Conservation (phyloP, 2,329 filamentous ascomycete genomes). For the Acarospora socialis region DNA sequence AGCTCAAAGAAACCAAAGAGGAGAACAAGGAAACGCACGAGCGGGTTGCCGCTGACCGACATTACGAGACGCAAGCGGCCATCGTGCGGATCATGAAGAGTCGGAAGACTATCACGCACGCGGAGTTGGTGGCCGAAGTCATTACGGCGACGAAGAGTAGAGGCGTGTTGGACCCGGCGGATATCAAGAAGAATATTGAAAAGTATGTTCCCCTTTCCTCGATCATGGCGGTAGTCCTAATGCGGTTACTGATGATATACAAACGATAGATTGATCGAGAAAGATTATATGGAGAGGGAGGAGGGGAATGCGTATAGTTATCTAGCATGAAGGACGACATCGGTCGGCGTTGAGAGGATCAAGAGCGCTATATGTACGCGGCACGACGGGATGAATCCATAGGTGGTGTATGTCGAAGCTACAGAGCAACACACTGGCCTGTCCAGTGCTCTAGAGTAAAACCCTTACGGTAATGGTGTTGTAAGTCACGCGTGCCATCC, state of each 20-base stretch:
- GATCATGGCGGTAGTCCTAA: too few species aligned
- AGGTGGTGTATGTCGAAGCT: too few species aligned
- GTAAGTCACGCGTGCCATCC: too few species aligned
- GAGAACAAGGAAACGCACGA: conserved; percentile 93
- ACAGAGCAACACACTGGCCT: too few species aligned
- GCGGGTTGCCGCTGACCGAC: conserved; percentile 72
- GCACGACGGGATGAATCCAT: too few species aligned
- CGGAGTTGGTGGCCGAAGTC: conserved; percentile 79
- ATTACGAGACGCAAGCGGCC: conserved; percentile 93
- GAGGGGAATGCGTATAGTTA: conserved; percentile 58
- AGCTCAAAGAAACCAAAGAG: conserved; percentile 86
- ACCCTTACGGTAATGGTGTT: too few species aligned
- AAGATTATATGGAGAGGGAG: conserved; percentile 79
- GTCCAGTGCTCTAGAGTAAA: too few species aligned
- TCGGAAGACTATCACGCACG: conserved; percentile 70
- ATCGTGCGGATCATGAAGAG: conserved; percentile 97
- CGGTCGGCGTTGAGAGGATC: too few species aligned
- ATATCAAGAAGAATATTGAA: conserved; percentile 97
- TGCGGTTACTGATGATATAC: background rate
- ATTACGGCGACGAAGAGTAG: conserved; percentile 79
- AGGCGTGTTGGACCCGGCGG: conserved; percentile 68
- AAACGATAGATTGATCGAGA: conserved; percentile 64
- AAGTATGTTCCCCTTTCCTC: conserved; percentile 50
- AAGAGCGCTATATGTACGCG: too few species aligned
- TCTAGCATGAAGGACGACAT: conserved; percentile 41